These are phyloP conservation scores for Yamadazyma sp. DNA, from an alignment of 805 yeast species.

Conservation along the genomic window DNA sequence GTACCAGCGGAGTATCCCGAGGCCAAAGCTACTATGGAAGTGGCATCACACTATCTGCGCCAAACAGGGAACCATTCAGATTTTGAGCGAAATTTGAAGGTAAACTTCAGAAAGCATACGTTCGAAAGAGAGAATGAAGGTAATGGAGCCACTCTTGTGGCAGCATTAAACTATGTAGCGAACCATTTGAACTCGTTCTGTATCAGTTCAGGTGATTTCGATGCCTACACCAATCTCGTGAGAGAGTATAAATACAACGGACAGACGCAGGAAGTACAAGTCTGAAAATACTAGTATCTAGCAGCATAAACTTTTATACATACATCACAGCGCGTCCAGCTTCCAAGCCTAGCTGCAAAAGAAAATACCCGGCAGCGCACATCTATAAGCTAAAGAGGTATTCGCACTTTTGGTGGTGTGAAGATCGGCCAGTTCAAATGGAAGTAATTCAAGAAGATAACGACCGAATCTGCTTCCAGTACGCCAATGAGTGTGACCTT, in stretches of 20 bases:
- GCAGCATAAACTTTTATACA: too few species aligned
- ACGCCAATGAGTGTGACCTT: conserved; percentile 50
- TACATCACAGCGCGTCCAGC: too few species aligned
- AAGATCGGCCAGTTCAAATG: conserved; percentile 1
- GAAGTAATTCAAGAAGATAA: conserved; percentile 10
- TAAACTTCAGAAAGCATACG: conserved; percentile 21
- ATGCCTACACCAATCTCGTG: conserved; percentile 9
- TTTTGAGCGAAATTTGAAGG: conserved; percentile 27
- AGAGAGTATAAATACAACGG: background rate
- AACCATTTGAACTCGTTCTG: conserved; percentile 28
- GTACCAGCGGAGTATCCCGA: conserved; percentile 38
- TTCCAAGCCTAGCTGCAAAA: too few species aligned
- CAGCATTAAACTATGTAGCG: conserved; percentile 30
- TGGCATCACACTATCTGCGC: conserved; percentile 32
- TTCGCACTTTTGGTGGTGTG: too few species aligned
- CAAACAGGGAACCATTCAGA: conserved; percentile 14
- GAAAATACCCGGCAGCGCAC: too few species aligned
- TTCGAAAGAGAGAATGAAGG: conserved; percentile 13
- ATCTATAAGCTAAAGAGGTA: too few species aligned
- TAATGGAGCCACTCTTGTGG: conserved; percentile 21
- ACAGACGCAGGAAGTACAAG: too few species aligned
- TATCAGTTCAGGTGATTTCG: conserved; percentile 12
- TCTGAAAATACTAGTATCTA: too few species aligned
- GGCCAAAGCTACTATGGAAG: conserved; percentile 19
- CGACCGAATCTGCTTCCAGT: conserved; percentile 30